A percentile compares a stretch with the other conserved stretches of the same genome.
These are phyloP conservation scores for Cynara cardunculus DNA, from an alignment of 129 eudicot genomes.

Conservation along the genomic window DNA sequence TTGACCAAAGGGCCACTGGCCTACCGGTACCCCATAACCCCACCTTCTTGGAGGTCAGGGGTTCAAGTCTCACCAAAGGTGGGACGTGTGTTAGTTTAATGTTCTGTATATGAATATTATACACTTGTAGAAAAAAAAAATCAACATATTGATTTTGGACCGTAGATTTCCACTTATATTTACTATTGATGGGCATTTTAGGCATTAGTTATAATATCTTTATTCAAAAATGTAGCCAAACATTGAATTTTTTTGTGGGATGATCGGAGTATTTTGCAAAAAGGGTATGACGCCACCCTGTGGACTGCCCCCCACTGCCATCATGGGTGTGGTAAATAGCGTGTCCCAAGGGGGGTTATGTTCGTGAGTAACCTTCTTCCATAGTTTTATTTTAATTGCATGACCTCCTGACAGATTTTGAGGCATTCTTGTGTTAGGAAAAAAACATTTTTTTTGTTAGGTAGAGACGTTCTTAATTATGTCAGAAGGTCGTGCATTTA, in stretches of 20 bases:
- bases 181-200: constrained; percentile 1
- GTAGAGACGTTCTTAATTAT: neutral
- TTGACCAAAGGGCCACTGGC: neutral
- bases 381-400: neutral
- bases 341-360: too few relatives aligned
- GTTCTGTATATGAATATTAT: too few relatives aligned
- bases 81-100: neutral
- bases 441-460: neutral
- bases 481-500: neutral
- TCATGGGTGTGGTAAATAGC: too few relatives aligned
- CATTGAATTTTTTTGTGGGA: neutral
- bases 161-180: neutral
- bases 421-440: neutral
- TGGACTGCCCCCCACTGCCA: too few relatives aligned
- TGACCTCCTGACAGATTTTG: neutral
- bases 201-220: neutral
- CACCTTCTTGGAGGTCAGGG: neutral
- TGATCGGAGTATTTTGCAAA: neutral
- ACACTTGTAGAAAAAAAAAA: too few relatives aligned
- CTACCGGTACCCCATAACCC: neutral
- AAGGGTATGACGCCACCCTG: neutral
- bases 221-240: neutral
- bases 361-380: too few relatives aligned
- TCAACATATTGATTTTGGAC: neutral
- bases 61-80: neutral